These are phyloP conservation scores for Mortierella alpina DNA, from an alignment of 192 early-diverging fungal genomes.

Conservation along the genomic window DNA sequence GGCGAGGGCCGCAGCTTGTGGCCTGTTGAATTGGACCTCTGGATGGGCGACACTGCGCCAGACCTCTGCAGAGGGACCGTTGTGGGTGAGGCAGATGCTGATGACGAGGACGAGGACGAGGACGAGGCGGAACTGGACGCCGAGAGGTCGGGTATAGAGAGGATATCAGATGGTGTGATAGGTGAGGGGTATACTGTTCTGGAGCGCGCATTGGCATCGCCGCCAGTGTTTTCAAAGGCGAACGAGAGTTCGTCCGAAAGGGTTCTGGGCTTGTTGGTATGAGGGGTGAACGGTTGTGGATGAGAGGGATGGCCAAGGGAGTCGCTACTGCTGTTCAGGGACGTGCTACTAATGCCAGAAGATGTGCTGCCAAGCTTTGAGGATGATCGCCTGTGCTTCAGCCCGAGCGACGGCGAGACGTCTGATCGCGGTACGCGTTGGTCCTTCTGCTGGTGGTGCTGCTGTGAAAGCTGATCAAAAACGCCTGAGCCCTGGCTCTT, in stretches of 20 bases:
- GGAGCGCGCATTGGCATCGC: slow-evolving; percentile 9
- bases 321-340: slow-evolving; percentile 28
- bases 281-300: not conserved
- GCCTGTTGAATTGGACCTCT: not conserved
- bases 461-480: not conserved
- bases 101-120: slow-evolving; percentile 6
- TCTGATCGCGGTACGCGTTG: slow-evolving; percentile 7
- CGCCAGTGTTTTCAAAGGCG: slow-evolving; percentile 11
- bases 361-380: slow-evolving; percentile 21
- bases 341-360: slow-evolving; percentile 1
- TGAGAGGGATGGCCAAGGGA: slow-evolving; percentile 12
- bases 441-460: not conserved
- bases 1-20: slow-evolving; percentile 35
- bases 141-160: slow-evolving; percentile 24
- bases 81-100: not conserved
- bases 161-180: slow-evolving; percentile 46
- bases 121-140: slow-evolving; percentile 9
- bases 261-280: slow-evolving; percentile 20
- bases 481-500: not conserved
- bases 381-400: slow-evolving; percentile 31
- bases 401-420: not conserved
- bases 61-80: not conserved
- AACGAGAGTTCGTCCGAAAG: slow-evolving; percentile 36
- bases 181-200: slow-evolving; percentile 30
- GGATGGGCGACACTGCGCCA: slow-evolving; percentile 15